Percentiles rank a stretch among this genome's conserved stretches.
Evolutionary conservation across 768 basidiomycete genomes (phyloP).

Genomic region (Boletus vermiculosoides): DNA sequence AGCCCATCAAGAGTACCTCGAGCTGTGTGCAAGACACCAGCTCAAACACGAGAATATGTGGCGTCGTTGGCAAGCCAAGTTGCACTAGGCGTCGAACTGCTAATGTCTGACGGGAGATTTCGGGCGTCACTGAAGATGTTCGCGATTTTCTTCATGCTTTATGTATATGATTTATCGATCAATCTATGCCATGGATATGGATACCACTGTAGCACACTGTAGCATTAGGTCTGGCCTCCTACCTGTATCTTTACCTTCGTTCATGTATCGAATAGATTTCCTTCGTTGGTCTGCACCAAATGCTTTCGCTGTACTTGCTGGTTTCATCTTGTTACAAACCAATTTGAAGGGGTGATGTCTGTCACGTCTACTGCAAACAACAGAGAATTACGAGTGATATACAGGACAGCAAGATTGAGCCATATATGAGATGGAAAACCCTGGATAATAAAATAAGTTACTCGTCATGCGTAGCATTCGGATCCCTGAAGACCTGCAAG

Average conservation of each 20-base stretch:
- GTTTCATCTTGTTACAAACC: background rate
- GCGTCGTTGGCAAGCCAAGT: conserved; percentile 43
- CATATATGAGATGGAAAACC: conserved; percentile 9
- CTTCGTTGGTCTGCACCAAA: background rate
- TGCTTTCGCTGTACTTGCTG: too few species aligned
- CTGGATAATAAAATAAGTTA: conserved; percentile 23
- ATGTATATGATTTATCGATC: background rate
- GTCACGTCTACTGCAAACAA: background rate
- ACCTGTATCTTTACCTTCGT: conserved; percentile 21
- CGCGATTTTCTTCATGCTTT: background rate
- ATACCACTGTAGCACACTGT: conserved; percentile 16
- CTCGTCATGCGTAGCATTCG: conserved; percentile 33
- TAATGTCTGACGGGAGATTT: background rate
- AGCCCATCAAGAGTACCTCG: conserved; percentile 57
- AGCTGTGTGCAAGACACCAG: conserved; percentile 51
- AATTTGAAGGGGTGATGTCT: background rate
- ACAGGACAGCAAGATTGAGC: conserved; percentile 8
- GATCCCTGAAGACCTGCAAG: conserved; percentile 46
- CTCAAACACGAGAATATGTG: conserved; percentile 60
- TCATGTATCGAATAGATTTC: conserved; percentile 17
- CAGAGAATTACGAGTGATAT: conserved; percentile 6
- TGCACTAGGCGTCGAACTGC: conserved; percentile 11
- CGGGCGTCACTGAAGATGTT: background rate
- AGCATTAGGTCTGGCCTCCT: conserved; percentile 17
- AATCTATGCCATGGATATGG: conserved; percentile 2